These are phyloP conservation scores for Bruguiera parviflora DNA, from an alignment of 345 rosid species.

Conservation along the genomic window DNA sequence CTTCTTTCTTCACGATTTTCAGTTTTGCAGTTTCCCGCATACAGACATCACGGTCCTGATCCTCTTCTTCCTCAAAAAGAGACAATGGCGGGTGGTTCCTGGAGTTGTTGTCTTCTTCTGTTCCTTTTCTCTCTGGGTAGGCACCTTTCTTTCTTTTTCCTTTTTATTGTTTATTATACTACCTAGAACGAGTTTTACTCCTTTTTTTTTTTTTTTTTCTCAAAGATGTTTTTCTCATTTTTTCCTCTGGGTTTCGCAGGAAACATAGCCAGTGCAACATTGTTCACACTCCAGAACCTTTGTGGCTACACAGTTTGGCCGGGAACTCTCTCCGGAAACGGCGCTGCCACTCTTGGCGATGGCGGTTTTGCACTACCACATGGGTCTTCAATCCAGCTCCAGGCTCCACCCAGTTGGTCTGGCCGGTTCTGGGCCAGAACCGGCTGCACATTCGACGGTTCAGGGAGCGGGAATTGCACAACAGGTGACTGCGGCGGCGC, in stretches of 20 bases:
- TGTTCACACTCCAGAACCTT: conserved; percentile 62
- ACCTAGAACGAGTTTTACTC: too few species aligned
- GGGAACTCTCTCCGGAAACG: conserved; percentile 46
- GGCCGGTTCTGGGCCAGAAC: conserved; percentile 91
- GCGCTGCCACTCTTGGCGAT: conserved; percentile 51
- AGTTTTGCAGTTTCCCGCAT: not conserved
- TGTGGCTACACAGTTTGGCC: conserved; percentile 85
- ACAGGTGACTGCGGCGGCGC: conserved; percentile 84
- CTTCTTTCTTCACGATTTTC: not conserved
- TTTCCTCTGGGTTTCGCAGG: not conserved
- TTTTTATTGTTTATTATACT: not conserved
- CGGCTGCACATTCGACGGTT: conserved; percentile 64
- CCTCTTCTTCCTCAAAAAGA: not conserved
- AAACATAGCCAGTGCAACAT: conserved; percentile 41
- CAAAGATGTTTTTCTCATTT: not conserved
- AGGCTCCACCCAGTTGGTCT: conserved; percentile 77
- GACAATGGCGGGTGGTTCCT: conserved; percentile 15
- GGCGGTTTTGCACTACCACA: conserved; percentile 64
- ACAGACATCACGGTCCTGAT: not conserved
- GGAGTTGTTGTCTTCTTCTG: conserved; percentile 23
- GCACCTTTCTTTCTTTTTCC: not conserved
- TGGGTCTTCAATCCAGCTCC: conserved; percentile 46
- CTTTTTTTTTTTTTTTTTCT: not conserved
- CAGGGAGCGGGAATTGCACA: conserved; percentile 61
- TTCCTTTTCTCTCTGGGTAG: conserved; percentile 27